Percentiles rank a stretch among this genome's conserved stretches.
phyloP scores from a whole-genome alignment of 202 grass and related monocot species.

The Digitaria exilis region DNA sequence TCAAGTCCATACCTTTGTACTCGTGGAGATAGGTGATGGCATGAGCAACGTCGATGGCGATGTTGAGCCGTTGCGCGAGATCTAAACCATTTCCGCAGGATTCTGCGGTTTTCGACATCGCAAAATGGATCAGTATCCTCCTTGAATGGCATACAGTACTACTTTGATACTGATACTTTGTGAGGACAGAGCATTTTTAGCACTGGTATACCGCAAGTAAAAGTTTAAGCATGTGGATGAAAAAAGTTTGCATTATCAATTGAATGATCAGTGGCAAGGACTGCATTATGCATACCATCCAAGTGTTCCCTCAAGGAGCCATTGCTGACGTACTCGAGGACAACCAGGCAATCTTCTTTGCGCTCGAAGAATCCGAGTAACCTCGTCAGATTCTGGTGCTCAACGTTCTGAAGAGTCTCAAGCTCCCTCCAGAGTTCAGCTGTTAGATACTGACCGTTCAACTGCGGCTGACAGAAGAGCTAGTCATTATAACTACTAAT shows the following conservation, averaged over 20 bases:
- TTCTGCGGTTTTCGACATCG: slow-evolving; percentile 34
- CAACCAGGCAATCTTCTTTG: slow-evolving; percentile 35
- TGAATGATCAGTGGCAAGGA: neutral
- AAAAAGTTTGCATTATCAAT: neutral
- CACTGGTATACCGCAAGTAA: neutral
- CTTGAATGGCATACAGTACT: neutral
- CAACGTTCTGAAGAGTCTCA: slow-evolving; percentile 52
- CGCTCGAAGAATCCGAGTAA: slow-evolving; percentile 52
- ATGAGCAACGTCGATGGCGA: slow-evolving; percentile 63
- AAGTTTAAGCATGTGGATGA: neutral
- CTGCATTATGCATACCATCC: slow-evolving; percentile 40
- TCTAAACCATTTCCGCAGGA: slow-evolving; percentile 52
- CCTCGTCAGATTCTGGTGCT: slow-evolving; percentile 56
- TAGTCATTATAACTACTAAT: neutral
- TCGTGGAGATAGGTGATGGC: slow-evolving; percentile 60
- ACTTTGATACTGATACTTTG: neutral
- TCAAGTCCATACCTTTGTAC: slow-evolving; percentile 47
- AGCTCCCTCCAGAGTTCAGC: slow-evolving; percentile 54
- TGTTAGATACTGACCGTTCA: slow-evolving; percentile 19
- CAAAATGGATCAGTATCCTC: slow-evolving; percentile 11
- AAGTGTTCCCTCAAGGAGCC: slow-evolving; percentile 69
- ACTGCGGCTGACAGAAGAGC: neutral
- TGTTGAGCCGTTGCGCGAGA: slow-evolving; percentile 58
- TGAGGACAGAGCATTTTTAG: neutral
- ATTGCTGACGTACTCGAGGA: slow-evolving; percentile 54